phyloP scores from a whole-genome alignment of 495 filamentous ascomycete species.

The Terfezia claveryi region DNA sequence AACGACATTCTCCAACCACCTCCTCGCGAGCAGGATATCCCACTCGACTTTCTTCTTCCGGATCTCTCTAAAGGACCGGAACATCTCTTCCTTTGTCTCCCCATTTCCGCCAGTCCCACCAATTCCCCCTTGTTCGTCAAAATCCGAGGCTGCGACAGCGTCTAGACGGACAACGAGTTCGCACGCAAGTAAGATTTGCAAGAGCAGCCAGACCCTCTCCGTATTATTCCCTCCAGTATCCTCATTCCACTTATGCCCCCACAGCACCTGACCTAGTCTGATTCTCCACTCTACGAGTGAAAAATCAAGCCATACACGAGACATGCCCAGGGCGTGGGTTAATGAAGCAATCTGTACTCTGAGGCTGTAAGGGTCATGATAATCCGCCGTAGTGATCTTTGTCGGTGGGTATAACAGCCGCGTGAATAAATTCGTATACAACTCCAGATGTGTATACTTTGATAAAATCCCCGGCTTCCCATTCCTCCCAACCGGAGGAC shows the following conservation, averaged over 20 bases:
- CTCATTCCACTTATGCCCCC: constrained; percentile 27
- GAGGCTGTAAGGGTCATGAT: constrained; percentile 32
- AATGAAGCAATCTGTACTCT: constrained; percentile 36
- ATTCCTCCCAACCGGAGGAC: background rate
- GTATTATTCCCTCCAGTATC: constrained; percentile 26
- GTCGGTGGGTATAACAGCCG: constrained; percentile 36
- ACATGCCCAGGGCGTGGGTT: constrained; percentile 31
- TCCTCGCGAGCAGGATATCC: constrained; percentile 53
- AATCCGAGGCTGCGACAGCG: constrained; percentile 35
- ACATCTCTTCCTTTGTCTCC: constrained; percentile 30
- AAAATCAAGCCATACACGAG: constrained; percentile 55
- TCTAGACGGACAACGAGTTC: constrained; percentile 60
- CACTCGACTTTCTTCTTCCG: constrained; percentile 50
- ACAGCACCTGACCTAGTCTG: constrained; percentile 57
- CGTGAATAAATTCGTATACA: constrained; percentile 39
- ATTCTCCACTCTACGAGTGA: constrained; percentile 61
- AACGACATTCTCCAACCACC: constrained; percentile 54
- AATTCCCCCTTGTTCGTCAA: constrained; percentile 24
- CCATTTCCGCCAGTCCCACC: constrained; percentile 20
- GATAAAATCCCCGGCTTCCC: constrained; percentile 5
- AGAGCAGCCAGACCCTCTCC: constrained; percentile 52
- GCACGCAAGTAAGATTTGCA: constrained; percentile 56
- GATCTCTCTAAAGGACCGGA: constrained; percentile 39
- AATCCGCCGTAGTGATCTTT: constrained; percentile 30
- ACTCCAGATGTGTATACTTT: constrained; percentile 24